These are phyloP conservation scores for Geosiphon pyriformis DNA, from an alignment of 192 early-diverging fungal genomes.

Conservation along the genomic window DNA sequence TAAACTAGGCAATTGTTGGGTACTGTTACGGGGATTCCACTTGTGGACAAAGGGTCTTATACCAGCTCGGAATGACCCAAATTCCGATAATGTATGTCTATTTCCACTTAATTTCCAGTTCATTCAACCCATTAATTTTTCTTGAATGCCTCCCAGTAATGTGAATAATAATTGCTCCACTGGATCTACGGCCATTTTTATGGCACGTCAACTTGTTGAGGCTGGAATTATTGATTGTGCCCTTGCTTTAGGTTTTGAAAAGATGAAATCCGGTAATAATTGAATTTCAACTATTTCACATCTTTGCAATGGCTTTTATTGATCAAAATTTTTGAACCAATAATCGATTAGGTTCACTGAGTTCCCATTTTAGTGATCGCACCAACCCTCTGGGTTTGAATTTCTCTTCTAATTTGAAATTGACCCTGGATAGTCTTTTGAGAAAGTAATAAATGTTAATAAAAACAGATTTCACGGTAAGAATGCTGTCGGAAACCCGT, in stretches of 20 bases:
- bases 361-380: constrained; percentile 48
- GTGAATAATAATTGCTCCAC: constrained; percentile 80
- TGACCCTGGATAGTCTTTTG: neutral
- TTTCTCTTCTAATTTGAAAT: neutral
- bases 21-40: constrained; percentile 62
- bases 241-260: constrained; percentile 73
- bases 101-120: neutral
- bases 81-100: constrained; percentile 45
- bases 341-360: constrained; percentile 46
- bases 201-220: constrained; percentile 56
- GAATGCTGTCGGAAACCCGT: constrained; percentile 51
- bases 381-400: constrained; percentile 53
- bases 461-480: constrained; percentile 47
- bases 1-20: constrained; percentile 35
- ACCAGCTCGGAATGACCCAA: constrained; percentile 71
- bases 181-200: constrained; percentile 63
- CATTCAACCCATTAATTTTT: neutral
- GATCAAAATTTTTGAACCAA: no score
- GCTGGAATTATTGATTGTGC: constrained; percentile 58
- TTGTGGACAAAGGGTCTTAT: constrained; percentile 63
- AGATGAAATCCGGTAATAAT: constrained; percentile 44
- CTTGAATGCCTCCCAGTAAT: constrained; percentile 44
- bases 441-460: neutral
- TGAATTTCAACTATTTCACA: constrained; percentile 2
- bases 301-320: neutral